phyloP scores from a whole-genome alignment of 2,329 filamentous ascomycete genomes.

The Aureobasidium pullulans region DNA sequence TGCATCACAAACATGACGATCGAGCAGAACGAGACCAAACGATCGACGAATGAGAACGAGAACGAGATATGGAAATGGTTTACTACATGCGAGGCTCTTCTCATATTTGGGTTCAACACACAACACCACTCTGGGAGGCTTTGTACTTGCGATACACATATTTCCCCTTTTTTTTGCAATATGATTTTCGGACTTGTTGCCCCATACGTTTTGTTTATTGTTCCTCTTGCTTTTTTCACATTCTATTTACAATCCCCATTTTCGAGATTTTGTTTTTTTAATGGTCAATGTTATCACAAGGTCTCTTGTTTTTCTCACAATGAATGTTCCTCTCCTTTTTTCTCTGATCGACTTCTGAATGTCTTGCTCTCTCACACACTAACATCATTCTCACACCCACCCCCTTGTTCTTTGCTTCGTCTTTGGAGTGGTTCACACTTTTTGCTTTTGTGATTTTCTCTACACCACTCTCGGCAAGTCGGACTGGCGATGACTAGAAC shows the following conservation, averaged over 20 bases:
- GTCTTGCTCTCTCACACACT: not conserved
- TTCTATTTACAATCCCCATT: not conserved
- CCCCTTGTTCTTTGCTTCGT: not conserved
- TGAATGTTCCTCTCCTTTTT: not conserved
- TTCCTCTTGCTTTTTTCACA: not conserved
- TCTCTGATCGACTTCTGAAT: not conserved
- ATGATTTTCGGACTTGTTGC: not conserved
- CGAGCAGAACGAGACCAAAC: not conserved
- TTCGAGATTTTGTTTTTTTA: slow-evolving; percentile 1
- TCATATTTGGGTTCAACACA: not conserved
- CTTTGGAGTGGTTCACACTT: not conserved
- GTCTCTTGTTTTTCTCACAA: not conserved
- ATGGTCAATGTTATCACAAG: slow-evolving; percentile 2
- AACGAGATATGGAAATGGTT: slow-evolving; percentile 7
- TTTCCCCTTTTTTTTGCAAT: not conserved
- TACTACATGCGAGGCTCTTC: slow-evolving; percentile 4
- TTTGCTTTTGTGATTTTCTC: not conserved
- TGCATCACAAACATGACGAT: not conserved
- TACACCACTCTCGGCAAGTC: not conserved
- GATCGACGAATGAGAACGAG: slow-evolving; percentile 1
- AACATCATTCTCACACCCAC: too few species aligned
- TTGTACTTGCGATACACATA: slow-evolving; percentile 9
- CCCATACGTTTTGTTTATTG: not conserved
- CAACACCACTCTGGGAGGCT: slow-evolving; percentile 7
- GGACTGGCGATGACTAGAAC: not conserved